Evolutionary conservation across 2,329 filamentous ascomycete species (phyloP).

Genomic region (Ceratocystis cacaofunesta): DNA sequence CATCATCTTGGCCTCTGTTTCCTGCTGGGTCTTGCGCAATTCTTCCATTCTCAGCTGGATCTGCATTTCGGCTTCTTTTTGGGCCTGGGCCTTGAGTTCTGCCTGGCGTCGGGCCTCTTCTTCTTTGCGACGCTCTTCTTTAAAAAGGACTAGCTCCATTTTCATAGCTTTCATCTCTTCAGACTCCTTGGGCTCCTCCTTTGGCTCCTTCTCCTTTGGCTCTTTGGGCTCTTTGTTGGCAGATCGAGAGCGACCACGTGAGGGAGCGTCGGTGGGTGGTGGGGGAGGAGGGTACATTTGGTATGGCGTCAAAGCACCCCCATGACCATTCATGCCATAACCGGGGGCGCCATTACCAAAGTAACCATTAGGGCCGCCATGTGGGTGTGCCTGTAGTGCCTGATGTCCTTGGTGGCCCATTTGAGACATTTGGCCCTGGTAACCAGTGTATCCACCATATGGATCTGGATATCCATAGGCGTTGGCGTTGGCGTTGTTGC

Average conservation of each 20-base stretch:
- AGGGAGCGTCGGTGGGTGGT: constrained; percentile 29
- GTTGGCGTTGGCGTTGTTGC: constrained; percentile 1
- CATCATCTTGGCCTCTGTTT: constrained; percentile 27
- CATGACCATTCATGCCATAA: constrained; percentile 6
- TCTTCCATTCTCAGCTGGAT: constrained; percentile 30
- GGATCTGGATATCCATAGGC: constrained; percentile 20
- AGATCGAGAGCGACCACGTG: constrained; percentile 28
- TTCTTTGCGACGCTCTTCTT: constrained; percentile 31
- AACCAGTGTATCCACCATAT: neutral
- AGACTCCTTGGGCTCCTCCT: constrained; percentile 23
- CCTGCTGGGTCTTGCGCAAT: constrained; percentile 25
- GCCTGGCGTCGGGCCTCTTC: constrained; percentile 32
- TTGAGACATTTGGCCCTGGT: constrained; percentile 1
- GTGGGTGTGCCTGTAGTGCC: neutral
- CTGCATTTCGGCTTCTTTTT: constrained; percentile 33
- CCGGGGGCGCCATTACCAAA: constrained; percentile 23
- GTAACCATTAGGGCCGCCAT: constrained; percentile 20
- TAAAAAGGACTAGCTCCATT: constrained; percentile 39
- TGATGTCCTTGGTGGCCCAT: constrained; percentile 8
- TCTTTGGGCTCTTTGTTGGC: constrained; percentile 12
- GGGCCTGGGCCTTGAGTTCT: constrained; percentile 32
- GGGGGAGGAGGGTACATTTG: constrained; percentile 26
- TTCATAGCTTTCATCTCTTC: constrained; percentile 45
- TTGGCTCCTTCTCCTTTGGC: constrained; percentile 24
- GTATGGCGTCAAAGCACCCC: constrained; percentile 10